phyloP scores from a whole-genome alignment of 2,329 filamentous ascomycete genomes.

The Aspergillus melleus region DNA sequence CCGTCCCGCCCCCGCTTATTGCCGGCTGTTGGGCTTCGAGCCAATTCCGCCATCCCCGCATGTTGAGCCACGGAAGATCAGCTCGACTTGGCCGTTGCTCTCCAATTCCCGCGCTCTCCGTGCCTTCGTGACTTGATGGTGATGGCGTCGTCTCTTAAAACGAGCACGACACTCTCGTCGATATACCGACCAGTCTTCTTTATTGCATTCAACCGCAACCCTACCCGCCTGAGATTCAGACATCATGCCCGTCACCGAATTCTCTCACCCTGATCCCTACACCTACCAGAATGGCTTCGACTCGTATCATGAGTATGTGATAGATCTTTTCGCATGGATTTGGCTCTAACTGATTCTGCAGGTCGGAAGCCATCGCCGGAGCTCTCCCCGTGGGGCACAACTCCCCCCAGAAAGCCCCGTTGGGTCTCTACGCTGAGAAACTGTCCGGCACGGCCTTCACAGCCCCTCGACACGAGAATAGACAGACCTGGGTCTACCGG shows the following conservation, averaged over 20 bases:
- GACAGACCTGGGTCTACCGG: constrained; percentile 72
- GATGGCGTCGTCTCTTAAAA: neutral
- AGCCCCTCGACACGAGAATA: constrained; percentile 66
- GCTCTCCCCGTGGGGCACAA: constrained; percentile 75
- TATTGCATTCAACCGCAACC: neutral
- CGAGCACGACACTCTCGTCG: neutral
- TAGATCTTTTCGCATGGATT: neutral
- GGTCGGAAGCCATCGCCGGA: constrained; percentile 72
- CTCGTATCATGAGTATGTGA: constrained; percentile 71
- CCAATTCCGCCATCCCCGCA: constrained; percentile 7
- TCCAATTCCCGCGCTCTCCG: neutral
- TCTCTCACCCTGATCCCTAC: constrained; percentile 67
- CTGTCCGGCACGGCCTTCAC: constrained; percentile 72
- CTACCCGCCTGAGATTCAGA: neutral
- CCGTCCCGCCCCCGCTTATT: constrained; percentile 17
- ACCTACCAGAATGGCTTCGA: constrained; percentile 77
- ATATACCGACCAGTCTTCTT: neutral
- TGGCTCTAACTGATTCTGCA: constrained; percentile 37
- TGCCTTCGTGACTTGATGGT: neutral
- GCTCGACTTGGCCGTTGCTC: neutral
- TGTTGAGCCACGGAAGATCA: neutral
- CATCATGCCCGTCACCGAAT: constrained; percentile 64
- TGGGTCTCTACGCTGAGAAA: constrained; percentile 80
- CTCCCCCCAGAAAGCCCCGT: constrained; percentile 76
- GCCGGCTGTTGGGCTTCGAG: constrained; percentile 12